These are phyloP conservation scores for Barbatosphaeria neglecta DNA, from an alignment of 495 filamentous ascomycete genomes.

Conservation along the genomic window DNA sequence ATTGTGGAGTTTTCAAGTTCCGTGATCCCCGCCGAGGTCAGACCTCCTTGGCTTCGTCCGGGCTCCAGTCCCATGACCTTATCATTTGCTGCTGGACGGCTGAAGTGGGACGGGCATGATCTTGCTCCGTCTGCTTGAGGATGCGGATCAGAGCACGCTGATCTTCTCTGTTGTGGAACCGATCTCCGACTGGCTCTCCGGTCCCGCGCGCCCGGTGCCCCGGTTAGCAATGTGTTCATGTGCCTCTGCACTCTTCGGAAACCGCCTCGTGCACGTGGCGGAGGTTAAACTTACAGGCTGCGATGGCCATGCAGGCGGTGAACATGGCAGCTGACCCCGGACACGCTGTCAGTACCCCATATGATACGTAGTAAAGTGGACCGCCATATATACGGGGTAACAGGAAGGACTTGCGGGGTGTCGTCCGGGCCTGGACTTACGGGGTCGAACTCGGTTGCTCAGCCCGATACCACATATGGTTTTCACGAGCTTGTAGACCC, in stretches of 20 bases:
- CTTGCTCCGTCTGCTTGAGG: constrained; percentile 27
- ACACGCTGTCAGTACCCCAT: no score
- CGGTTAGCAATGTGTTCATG: no score
- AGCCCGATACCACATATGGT: constrained; percentile 40
- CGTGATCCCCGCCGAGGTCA: constrained; percentile 2
- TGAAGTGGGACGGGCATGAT: constrained; percentile 31
- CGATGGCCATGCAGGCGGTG: constrained; percentile 42
- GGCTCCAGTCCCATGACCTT: constrained; percentile 20
- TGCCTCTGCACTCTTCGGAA: not conserved
- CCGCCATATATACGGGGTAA: no score
- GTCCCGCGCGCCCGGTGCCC: no score
- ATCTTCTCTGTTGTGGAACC: constrained; percentile 27
- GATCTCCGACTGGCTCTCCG: constrained; percentile 28
- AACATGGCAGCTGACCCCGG: constrained; percentile 27
- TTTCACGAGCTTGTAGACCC: constrained; percentile 30
- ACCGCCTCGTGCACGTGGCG: not conserved
- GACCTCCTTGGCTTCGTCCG: constrained; percentile 3
- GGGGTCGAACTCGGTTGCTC: constrained; percentile 38
- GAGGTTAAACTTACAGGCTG: constrained; percentile 32
- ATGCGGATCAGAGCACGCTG: constrained; percentile 33
- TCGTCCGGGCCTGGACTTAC: not conserved
- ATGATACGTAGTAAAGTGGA: no score
- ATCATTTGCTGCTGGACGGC: constrained; percentile 26
- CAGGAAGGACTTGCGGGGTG: no score
- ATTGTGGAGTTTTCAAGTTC: no score